These are phyloP conservation scores for Fusarium austroafricanum DNA, from an alignment of 2,329 filamentous ascomycete genomes.

Conservation along the genomic window DNA sequence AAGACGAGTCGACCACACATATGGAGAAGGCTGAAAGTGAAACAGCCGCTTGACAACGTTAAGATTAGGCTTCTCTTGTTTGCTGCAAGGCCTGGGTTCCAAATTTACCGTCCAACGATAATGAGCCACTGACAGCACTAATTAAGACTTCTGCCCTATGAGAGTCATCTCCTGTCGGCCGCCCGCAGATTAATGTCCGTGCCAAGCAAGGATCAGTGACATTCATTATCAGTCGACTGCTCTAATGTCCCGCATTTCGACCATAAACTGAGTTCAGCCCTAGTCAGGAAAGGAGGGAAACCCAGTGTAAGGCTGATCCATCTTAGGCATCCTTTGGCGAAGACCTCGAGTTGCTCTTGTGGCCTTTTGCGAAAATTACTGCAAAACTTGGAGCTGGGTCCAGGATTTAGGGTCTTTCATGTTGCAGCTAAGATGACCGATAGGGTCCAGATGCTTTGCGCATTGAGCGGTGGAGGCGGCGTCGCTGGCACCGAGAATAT, in stretches of 20 bases:
- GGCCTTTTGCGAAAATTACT: conserved; percentile 20
- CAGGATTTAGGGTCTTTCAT: neutral
- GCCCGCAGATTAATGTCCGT: conserved; percentile 1
- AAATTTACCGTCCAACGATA: conserved; percentile 27
- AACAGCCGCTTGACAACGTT: conserved; percentile 38
- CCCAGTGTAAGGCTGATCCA: conserved; percentile 16
- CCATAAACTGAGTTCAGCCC: neutral
- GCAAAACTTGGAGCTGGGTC: neutral
- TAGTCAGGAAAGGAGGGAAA: conserved; percentile 4
- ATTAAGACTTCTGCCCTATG: conserved; percentile 17
- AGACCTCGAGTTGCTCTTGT: neutral
- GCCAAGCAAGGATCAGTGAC: neutral
- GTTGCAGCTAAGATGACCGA: conserved; percentile 16
- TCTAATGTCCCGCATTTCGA: neutral
- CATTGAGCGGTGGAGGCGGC: conserved; percentile 23
- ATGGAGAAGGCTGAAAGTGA: conserved; percentile 28
- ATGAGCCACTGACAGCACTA: conserved; percentile 8
- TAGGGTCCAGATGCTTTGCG: conserved; percentile 2
- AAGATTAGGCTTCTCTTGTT: conserved; percentile 40
- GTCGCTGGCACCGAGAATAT: conserved; percentile 1
- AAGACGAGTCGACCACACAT: neutral
- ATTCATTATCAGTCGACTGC: neutral
- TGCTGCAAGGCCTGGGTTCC: conserved; percentile 32
- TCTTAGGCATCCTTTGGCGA: neutral
- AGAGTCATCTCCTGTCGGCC: conserved; percentile 13